These are phyloP conservation scores for Boletellus deceptivus DNA, from an alignment of 1,284 basidiomycete genomes.

Conservation along the genomic window DNA sequence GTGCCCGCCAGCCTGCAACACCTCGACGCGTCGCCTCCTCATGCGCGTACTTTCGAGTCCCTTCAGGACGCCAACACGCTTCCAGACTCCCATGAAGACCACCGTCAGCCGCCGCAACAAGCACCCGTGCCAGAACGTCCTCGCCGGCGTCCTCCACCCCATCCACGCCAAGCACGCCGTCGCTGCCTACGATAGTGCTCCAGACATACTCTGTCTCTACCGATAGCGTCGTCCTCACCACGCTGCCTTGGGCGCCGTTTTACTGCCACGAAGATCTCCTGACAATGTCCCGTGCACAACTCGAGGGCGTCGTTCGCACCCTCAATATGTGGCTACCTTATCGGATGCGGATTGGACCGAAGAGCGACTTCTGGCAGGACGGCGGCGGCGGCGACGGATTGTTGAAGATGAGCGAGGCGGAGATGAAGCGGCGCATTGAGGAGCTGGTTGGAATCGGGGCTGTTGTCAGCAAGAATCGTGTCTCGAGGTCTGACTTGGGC, in stretches of 20 bases:
- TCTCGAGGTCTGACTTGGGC: conserved; percentile 16
- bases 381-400: conserved; percentile 14
- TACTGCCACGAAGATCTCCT: conserved; percentile 63
- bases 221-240: conserved; percentile 56
- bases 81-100: conserved; percentile 15
- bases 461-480: conserved; percentile 26
- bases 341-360: conserved; percentile 44
- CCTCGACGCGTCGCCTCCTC: conserved; percentile 10
- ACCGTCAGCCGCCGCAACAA: conserved; percentile 18
- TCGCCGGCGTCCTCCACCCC: conserved; percentile 6
- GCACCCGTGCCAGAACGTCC: conserved; percentile 12
- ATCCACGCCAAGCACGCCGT: conserved; percentile 4
- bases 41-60: conserved; percentile 20
- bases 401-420: conserved; percentile 35
- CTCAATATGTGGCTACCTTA: conserved; percentile 50
- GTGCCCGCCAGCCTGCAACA: conserved; percentile 11
- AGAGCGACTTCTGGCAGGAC: conserved; percentile 16
- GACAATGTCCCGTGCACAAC: conserved; percentile 48
- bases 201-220: conserved; percentile 50
- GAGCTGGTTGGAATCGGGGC: conserved; percentile 48
- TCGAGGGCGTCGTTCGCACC: conserved; percentile 43
- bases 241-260: conserved; percentile 50
- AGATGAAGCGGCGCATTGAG: conserved; percentile 49
- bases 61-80: conserved; percentile 25
- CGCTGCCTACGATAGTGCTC: conserved; percentile 38